Evolutionary conservation across 495 filamentous ascomycete genomes (phyloP), one percentile per base, ranked within the genome.

Genomic region (Penicillium pancosmium): DNA sequence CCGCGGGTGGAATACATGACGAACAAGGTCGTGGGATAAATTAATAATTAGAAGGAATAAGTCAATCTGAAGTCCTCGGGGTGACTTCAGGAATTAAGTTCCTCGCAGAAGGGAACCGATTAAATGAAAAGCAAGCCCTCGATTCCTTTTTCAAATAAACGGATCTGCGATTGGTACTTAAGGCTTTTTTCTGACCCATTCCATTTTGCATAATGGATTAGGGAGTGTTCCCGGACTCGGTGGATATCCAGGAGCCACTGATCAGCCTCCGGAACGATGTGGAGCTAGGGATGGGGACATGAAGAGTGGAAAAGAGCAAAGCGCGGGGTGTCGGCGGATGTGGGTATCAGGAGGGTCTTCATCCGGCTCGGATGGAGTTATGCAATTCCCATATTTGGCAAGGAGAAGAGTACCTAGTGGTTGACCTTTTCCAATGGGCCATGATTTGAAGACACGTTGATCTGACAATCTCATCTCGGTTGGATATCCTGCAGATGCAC

Each of bases 1-100:
- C 56, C 54, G 25, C 46, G 33, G 48, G 31, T 62, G 50, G 49
- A 21, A 27, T 47, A 47, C 70, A 75, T 75, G 40, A 3, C 58
- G 43, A 36, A 1, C 21, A 18, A 48, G 18, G 16, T 25, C 12
- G 9, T 13, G 36, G 5, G 12, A 4, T 38, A 7, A 35, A 34
- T 15, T 19, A 18, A 16, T 8, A 23, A 2, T 46, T 33, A 46
- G 3, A 12, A 49, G 19, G 18, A 15, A 6, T 31, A 9, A 23
- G 23, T 23, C 23, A 4, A 23, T 23, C 3, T 23, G 23, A 23
- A 23, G 23, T 23, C 23, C 23, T 23, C 23, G 23, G 2, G 27
- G 4, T 31, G 5, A 31, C 5, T 6, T 31, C 4, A 27, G 8
- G 4, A 31, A 31, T 8, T 8, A 9, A 31, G 3, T 31, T 31